Conservation (phyloP, 140 eudicot genomes). For the Artemisia princeps region DNA sequence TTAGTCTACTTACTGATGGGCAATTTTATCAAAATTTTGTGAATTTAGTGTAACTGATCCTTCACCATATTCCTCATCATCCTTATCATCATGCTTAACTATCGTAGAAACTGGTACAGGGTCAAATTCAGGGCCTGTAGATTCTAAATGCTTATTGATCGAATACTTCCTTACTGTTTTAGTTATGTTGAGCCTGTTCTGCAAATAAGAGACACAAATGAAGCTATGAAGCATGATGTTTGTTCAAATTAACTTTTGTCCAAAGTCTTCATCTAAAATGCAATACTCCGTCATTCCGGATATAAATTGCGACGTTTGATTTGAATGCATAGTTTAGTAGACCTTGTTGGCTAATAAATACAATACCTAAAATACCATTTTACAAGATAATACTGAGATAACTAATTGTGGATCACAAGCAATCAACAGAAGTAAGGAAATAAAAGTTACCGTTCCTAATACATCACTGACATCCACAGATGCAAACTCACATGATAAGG, state of each 20-base stretch:
- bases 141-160: conserved; percentile 46
- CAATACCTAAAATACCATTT: not conserved
- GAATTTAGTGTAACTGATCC: conserved; percentile 51
- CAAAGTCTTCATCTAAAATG: no score
- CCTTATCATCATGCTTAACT: conserved; percentile 72
- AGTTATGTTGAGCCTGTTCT: conserved; percentile 84
- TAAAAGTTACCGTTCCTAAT: conserved; percentile 72
- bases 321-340: no score
- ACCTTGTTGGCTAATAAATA: no score
- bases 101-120: conserved; percentile 29
- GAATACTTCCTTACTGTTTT: conserved; percentile 66
- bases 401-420: conserved; percentile 9
- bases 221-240: not conserved
- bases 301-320: no score
- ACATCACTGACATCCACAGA: conserved; percentile 82
- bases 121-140: conserved; percentile 51
- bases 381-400: conserved; percentile 8
- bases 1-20: conserved; percentile 50
- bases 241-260: no score
- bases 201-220: conserved; percentile 32
- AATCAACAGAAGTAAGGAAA: not conserved
- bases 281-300: no score
- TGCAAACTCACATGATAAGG: conserved; percentile 91
- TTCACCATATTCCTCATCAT: conserved; percentile 54
- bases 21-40: conserved; percentile 46